These are phyloP conservation scores for Pelargonium citronellum DNA, from an alignment of 441 rosid species.

Conservation along the genomic window DNA sequence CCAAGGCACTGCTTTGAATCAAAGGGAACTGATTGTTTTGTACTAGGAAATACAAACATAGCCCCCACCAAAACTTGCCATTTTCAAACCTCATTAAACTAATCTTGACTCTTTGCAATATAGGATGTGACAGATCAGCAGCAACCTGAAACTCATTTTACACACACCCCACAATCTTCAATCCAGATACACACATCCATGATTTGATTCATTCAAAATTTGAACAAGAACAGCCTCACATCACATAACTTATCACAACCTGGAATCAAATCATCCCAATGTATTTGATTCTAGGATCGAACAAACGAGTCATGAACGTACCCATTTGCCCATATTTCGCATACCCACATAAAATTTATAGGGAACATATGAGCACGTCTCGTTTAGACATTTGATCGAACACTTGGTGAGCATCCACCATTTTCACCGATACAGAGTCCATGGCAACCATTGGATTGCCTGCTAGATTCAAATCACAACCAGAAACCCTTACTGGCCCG, in stretches of 20 bases:
- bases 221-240: neutral
- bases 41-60: neutral
- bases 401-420: conserved; percentile 6
- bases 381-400: neutral
- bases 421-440: neutral
- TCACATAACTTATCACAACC: neutral
- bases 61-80: neutral
- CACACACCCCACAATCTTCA: neutral
- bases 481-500: neutral
- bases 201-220: neutral
- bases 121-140: conserved; percentile 3
- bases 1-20: neutral
- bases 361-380: neutral
- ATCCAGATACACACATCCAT: neutral
- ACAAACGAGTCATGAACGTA: neutral
- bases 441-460: neutral
- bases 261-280: neutral
- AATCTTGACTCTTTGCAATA: neutral
- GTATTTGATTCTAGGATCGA: neutral
- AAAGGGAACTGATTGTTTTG: neutral
- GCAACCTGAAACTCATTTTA: neutral
- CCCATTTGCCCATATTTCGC: neutral
- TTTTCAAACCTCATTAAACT: neutral
- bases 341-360: neutral
- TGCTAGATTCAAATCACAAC: neutral